Base-by-base conservation (phyloP, 2,329 filamentous ascomycete species). In the Cladophialophora chaetospira region DNA sequence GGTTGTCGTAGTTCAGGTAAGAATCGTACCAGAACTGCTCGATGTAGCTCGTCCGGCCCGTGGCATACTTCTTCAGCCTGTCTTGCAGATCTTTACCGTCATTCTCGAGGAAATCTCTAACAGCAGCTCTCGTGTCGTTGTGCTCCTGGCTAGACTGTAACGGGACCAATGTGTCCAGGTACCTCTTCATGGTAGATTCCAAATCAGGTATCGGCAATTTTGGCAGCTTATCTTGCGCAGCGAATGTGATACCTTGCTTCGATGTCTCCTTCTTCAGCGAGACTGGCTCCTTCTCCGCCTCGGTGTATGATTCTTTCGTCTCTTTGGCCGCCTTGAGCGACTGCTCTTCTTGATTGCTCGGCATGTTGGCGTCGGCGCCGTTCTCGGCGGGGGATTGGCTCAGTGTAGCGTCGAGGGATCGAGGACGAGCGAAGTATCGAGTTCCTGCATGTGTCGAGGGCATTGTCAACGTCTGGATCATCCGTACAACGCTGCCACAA, bases 21-120 rank as follows among this genome's bases (percentile, higher is more conserved):
- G 94, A 97, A 72, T 99, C 94, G 71, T 97, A 97, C 94, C 93
- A 99, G 67, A 99, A 99, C 68, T 99, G 94, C 71, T 97, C 94
- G 67, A 99, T 97, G 70, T 97, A 99, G 73, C 93, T 97, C 33
- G 90, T 90, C 75, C 92, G 93, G 42, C 88, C 91, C 46, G 85
- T 86, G 6, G 94, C 92, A 77, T 97, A 99, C 67, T 87, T 86
- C 77, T 92, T 94, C 55, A 97, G 75, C 72, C 88, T 92, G 60
- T 94, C 90, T 70, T 99, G 92, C 45, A 99, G 75, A 43, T 88
- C 85, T 0, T 88, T 89, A 0, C 94, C 94, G 62, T 97, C 92
- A 0, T 81, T 77, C 65, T 82, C 86, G 36, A 97, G 74, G 65
- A 97, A 97, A 26, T 96, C 91, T 9, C 87, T 79, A 0, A 96